Evolutionary conservation across 768 basidiomycete genomes (phyloP).

Genomic region (Steccherinum ochraceum): DNA sequence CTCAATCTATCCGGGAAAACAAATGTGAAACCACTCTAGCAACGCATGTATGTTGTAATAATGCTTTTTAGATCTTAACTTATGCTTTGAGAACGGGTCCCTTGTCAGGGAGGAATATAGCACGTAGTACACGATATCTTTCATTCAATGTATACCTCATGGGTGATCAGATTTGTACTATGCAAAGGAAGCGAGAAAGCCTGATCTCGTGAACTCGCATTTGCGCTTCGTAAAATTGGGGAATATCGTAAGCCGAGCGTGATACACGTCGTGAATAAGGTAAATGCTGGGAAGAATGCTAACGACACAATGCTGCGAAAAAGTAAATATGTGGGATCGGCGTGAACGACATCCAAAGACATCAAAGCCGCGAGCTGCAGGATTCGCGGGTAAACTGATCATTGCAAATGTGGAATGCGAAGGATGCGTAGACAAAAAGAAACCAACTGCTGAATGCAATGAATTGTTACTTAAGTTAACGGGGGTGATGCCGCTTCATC

Average conservation of each 20-base stretch:
- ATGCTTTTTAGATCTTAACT: not conserved
- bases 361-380: no score
- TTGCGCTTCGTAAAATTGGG: not conserved
- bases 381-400: not conserved
- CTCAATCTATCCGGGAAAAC: not conserved
- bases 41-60: not conserved
- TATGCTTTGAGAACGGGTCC: not conserved
- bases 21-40: no score
- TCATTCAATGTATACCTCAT: not conserved
- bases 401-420: no score
- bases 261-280: no score
- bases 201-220: not conserved
- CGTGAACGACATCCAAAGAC: no score
- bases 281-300: not conserved
- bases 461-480: slow-evolving; percentile 11
- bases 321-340: slow-evolving; percentile 11
- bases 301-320: not conserved
- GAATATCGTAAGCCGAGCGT: not conserved
- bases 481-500: slow-evolving; percentile 10
- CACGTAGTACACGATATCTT: not conserved
- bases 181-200: no score
- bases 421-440: no score
- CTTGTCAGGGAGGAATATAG: not conserved
- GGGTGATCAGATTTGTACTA: no score
- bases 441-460: no score